These are phyloP conservation scores for Tripterygium wilfordii DNA, from an alignment of 177 flowering plant genomes.

Conservation along the genomic window DNA sequence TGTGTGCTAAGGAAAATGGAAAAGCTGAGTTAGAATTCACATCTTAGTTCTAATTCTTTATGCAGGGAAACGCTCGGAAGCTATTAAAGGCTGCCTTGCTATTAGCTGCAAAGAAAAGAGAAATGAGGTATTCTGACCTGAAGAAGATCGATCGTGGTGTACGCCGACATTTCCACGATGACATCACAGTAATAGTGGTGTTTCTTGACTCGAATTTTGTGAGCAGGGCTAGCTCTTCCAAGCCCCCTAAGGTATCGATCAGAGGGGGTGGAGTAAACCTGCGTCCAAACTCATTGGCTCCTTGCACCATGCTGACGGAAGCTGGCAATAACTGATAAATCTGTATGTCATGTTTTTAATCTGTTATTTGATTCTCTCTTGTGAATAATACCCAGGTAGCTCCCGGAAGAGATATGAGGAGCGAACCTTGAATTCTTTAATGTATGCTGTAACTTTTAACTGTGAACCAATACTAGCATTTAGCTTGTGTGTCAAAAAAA, in stretches of 20 bases:
- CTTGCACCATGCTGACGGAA: slow-evolving; percentile 38
- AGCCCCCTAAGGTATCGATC: slow-evolving; percentile 40
- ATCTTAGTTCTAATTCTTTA: not conserved
- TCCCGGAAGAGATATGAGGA: slow-evolving; percentile 12
- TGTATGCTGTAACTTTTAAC: slow-evolving; percentile 34
- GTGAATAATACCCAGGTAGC: slow-evolving; percentile 35
- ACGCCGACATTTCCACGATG: slow-evolving; percentile 89
- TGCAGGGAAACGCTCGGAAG: slow-evolving; percentile 82
- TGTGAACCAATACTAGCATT: slow-evolving; percentile 14
- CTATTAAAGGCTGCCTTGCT: slow-evolving; percentile 76
- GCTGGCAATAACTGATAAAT: slow-evolving; percentile 31
- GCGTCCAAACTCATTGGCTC: slow-evolving; percentile 51
- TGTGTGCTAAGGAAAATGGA: no score
- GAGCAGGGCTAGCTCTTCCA: slow-evolving; percentile 44
- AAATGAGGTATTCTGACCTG: slow-evolving; percentile 69
- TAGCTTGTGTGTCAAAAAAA: slow-evolving; percentile 18
- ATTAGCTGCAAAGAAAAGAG: slow-evolving; percentile 96
- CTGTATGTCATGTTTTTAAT: slow-evolving; percentile 10
- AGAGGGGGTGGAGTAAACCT: slow-evolving; percentile 58
- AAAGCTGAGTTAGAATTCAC: no score
- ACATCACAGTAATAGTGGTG: slow-evolving; percentile 69
- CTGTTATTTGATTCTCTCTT: slow-evolving; percentile 23
- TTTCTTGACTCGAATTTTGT: slow-evolving; percentile 62
- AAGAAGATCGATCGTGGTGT: slow-evolving; percentile 88
- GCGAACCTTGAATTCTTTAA: slow-evolving; percentile 33